Conservation (phyloP, 305 asterid species). For the Striga hermonthica region DNA sequence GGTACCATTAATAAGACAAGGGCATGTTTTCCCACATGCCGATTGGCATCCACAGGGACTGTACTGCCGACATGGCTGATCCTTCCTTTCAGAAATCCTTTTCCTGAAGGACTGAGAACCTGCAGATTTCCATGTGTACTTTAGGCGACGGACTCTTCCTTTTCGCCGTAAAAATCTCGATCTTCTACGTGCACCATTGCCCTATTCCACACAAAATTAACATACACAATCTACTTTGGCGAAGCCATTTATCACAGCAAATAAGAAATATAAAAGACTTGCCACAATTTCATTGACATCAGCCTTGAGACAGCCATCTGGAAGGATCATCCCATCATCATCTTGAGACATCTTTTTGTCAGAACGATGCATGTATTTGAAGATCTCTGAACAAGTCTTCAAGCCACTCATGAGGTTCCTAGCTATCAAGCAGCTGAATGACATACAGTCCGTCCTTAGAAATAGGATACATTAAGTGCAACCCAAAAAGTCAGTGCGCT, state of each 20-base stretch:
- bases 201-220: constrained; percentile 48
- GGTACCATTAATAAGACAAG: constrained; percentile 82
- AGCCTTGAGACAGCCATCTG: constrained; percentile 56
- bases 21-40: constrained; percentile 91
- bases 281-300: constrained; percentile 69
- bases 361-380: constrained; percentile 64
- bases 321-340: constrained; percentile 46
- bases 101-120: constrained; percentile 84
- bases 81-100: constrained; percentile 85
- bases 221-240: constrained; percentile 24
- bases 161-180: constrained; percentile 81
- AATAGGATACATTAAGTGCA: constrained; percentile 30
- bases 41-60: constrained; percentile 91
- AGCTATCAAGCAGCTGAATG: constrained; percentile 90
- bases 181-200: constrained; percentile 73
- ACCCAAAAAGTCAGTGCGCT: constrained; percentile 10
- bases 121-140: constrained; percentile 89
- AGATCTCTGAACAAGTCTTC: constrained; percentile 87
- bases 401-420: constrained; percentile 86
- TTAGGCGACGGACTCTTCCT: constrained; percentile 88
- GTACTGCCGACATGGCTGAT: constrained; percentile 85
- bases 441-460: constrained; percentile 34
- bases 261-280: constrained; percentile 32
- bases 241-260: constrained; percentile 28
- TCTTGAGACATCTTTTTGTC: constrained; percentile 50